Evolutionary conservation across 1,139 yeast genomes (phyloP).

Genomic region (Magnusiomyces tetraspermus): DNA sequence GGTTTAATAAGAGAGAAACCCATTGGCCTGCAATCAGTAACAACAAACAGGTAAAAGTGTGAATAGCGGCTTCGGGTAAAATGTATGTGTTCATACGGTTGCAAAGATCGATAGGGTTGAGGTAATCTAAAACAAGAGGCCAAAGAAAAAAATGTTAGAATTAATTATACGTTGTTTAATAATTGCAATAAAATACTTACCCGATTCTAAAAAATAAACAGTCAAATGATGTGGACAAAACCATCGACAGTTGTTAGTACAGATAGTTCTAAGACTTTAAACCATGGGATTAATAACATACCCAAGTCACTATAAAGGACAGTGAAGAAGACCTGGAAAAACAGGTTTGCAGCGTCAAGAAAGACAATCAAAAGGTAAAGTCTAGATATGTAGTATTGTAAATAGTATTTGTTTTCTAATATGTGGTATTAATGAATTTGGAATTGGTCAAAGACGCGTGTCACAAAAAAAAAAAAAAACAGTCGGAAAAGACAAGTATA

Average conservation of each 20-base stretch:
- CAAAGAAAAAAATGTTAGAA: neutral
- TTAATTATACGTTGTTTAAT: neutral
- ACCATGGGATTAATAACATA: slow-evolving; percentile 40
- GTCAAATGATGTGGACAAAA: too few relatives aligned
- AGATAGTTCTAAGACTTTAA: neutral
- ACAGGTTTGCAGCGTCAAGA: slow-evolving; percentile 72
- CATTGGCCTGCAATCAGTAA: slow-evolving; percentile 78
- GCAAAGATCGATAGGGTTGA: slow-evolving; percentile 89
- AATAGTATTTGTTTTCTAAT: too few relatives aligned
- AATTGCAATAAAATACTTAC: slow-evolving; percentile 10
- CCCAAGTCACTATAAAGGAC: slow-evolving; percentile 82
- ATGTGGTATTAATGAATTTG: too few relatives aligned
- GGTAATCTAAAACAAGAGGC: too few relatives aligned
- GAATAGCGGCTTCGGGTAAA: slow-evolving; percentile 75
- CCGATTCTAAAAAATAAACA: slow-evolving; percentile 17
- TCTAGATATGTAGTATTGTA: too few relatives aligned
- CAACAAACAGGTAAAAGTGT: slow-evolving; percentile 54
- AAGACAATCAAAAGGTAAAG: slow-evolving; percentile 43
- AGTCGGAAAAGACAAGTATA: too few relatives aligned
- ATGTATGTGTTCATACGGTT: slow-evolving; percentile 71
- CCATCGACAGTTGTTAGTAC: too few relatives aligned
- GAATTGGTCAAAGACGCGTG: too few relatives aligned
- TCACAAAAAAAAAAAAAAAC: too few relatives aligned
- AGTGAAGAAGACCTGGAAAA: slow-evolving; percentile 79
- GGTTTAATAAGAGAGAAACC: slow-evolving; percentile 71